Evolutionary conservation across 2,329 filamentous ascomycete genomes (phyloP), one percentile per base, ranked within the genome.

Genomic region (Pseudophaeomoniella oleicola): DNA sequence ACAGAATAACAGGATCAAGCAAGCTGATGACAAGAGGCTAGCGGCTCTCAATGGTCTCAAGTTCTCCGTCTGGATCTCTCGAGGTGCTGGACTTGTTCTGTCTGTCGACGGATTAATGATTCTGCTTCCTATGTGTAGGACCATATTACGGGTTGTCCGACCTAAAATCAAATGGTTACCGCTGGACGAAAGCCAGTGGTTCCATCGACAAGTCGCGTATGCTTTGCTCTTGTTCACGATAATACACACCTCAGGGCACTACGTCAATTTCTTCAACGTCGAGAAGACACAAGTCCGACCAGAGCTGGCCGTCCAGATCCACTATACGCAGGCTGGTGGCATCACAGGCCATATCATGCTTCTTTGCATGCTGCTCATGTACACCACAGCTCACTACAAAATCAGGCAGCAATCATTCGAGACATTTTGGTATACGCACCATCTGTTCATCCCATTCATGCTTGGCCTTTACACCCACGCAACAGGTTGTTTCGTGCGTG

Each of bases 391-490:
- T 2, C 90, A 98, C 54, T 72, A 81, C 50, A 81, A 84, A 46
- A 96, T 98, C 46, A 81, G 90, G 37, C 88, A 96, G 56, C 90
- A 98, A 56, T 93, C 85, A 0, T 98, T 87, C 54, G 90, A 98
- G 63, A 92, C 88, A 0, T 98, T 98, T 57, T 98, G 90, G 90
- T 98, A 98, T 62, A 94, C 86, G 1, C 90, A 98, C 60, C 90
- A 98, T 52, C 72, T 98, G n/a, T 96, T 96, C 52, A 81, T 98
- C 42, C 88, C 90, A 2, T 98, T 98, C 59, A 63, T 96, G 52
- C 69, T 98, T 32, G 88, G 75, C 32, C 76, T 98, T 47, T 98
- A 96, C 60, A 96, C 88, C 10, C 90, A 98, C 58, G 88, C 90
- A 2, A 84, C 83, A 5, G 87, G 86, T 41, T 98, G 90, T 62